These are phyloP conservation scores for Calonectria montana DNA, from an alignment of 2,329 filamentous ascomycete species.

Conservation along the genomic window DNA sequence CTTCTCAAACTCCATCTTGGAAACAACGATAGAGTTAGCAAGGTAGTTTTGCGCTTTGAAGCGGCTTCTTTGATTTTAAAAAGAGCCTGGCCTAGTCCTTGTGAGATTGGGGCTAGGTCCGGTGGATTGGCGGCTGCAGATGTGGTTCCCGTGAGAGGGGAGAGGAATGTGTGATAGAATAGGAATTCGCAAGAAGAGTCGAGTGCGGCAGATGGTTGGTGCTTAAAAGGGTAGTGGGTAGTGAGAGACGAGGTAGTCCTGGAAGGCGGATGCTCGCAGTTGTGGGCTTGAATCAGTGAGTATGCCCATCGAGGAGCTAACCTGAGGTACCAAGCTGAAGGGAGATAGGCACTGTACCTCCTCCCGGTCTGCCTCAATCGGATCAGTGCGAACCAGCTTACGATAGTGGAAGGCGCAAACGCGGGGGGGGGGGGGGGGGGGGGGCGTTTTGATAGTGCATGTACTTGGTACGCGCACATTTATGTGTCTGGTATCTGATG, in stretches of 20 bases:
- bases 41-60: background rate
- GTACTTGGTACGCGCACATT: background rate
- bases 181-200: background rate
- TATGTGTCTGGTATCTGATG: background rate
- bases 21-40: background rate
- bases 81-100: background rate
- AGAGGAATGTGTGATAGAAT: background rate
- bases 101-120: background rate
- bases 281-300: background rate
- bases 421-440: constrained; percentile 8
- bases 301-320: constrained; percentile 2
- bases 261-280: background rate
- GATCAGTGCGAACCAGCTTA: background rate
- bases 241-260: constrained; percentile 7
- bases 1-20: constrained; percentile 51
- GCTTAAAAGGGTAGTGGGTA: constrained; percentile 15
- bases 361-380: background rate
- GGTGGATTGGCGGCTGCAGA: background rate
- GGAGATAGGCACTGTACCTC: background rate
- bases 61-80: background rate
- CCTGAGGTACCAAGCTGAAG: constrained; percentile 1
- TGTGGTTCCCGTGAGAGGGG: background rate
- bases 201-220: constrained; percentile 14
- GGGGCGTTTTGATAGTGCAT: background rate
- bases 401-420: constrained; percentile 1